Evolutionary conservation across 108 stramenopile species (phyloP).

Genomic region (Poteriospumella lacustris): DNA sequence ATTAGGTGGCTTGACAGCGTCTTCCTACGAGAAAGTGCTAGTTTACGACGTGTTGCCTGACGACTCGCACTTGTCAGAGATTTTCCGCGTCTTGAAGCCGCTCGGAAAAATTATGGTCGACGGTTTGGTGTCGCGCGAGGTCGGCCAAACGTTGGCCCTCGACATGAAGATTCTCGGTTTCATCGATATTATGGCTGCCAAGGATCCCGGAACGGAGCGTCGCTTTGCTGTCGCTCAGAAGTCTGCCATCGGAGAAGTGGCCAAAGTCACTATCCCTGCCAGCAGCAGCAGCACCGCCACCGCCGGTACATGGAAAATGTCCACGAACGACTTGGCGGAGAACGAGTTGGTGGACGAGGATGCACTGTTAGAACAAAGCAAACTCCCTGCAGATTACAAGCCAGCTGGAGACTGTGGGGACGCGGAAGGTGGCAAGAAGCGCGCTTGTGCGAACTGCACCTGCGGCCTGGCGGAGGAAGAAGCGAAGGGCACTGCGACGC

Average conservation of each 20-base stretch:
- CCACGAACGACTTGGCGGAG: conserved; percentile 32
- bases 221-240: conserved; percentile 18
- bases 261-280: not conserved
- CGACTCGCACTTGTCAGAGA: not conserved
- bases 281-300: not conserved
- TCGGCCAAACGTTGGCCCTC: not conserved
- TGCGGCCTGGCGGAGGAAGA: conserved; percentile 81
- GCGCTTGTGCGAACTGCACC: conserved; percentile 91
- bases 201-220: not conserved
- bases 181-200: conserved; percentile 24
- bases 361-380: conserved; percentile 32
- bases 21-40: not conserved
- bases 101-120: conserved; percentile 2
- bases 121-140: not conserved
- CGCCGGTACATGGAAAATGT: conserved; percentile 33
- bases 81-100: not conserved
- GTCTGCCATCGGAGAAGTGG: not conserved
- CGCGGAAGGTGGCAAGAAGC: conserved; percentile 41
- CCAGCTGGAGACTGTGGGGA: conserved; percentile 29
- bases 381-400: conserved; percentile 32
- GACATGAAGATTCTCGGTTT: conserved; percentile 18
- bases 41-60: not conserved
- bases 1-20: not conserved
- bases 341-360: conserved; percentile 52
- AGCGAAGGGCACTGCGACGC: conserved; percentile 17